Evolutionary conservation across 2,329 filamentous ascomycete species (phyloP).

Genomic region (Trichoderma gracile): DNA sequence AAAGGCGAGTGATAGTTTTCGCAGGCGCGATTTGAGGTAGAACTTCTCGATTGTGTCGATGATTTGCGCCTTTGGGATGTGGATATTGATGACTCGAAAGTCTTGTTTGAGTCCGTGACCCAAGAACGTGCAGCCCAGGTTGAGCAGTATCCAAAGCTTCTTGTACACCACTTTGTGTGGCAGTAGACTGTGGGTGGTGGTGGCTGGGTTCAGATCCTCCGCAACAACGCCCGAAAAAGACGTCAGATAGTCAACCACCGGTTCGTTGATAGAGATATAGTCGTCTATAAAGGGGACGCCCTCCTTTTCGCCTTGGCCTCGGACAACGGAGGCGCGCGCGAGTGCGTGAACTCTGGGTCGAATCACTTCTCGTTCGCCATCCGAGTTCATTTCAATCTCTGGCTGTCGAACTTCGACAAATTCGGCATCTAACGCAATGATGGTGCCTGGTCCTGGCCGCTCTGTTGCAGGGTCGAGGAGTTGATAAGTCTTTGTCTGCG

Average conservation of each 20-base stretch:
- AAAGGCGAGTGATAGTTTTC: constrained; percentile 90
- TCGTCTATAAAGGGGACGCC: constrained; percentile 93
- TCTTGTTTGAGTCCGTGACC: constrained; percentile 93
- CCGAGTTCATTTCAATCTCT: constrained; percentile 94
- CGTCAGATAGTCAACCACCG: constrained; percentile 93
- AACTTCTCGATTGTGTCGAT: constrained; percentile 94
- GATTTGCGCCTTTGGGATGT: constrained; percentile 85
- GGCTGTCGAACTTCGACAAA: constrained; percentile 92
- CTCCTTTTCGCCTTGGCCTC: constrained; percentile 75
- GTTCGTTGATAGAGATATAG: constrained; percentile 89
- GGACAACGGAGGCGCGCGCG: constrained; percentile 87
- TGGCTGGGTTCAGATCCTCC: constrained; percentile 77
- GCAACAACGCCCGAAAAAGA: constrained; percentile 88
- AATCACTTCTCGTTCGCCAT: constrained; percentile 88
- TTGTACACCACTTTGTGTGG: constrained; percentile 93
- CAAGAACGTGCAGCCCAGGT: constrained; percentile 89
- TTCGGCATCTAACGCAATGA: constrained; percentile 91
- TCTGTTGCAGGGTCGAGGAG: constrained; percentile 61
- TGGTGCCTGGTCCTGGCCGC: constrained; percentile 67
- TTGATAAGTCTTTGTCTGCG: constrained; percentile 56
- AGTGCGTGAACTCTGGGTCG: constrained; percentile 87
- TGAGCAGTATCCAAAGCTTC: constrained; percentile 94
- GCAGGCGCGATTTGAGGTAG: constrained; percentile 74
- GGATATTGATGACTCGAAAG: constrained; percentile 97
- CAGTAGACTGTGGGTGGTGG: constrained; percentile 80